Base-by-base conservation (phyloP, 441 rosid genomes). In the Daphne laureola region DNA sequence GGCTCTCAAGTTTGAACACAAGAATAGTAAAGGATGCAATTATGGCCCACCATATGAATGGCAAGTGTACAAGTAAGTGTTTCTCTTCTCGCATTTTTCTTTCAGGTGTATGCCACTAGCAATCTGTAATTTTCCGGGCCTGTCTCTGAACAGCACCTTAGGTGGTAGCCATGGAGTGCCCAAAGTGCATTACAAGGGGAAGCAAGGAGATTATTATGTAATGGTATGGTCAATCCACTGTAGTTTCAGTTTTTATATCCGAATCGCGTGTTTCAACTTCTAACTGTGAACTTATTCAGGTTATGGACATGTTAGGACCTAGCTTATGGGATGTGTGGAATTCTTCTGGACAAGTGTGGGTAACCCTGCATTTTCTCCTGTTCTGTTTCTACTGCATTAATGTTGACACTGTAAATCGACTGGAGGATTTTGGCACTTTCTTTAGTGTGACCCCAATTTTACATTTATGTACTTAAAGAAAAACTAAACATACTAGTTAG, bases 291-390 rank as follows among this genome's bases (percentile, higher is more conserved):
- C 58, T 67, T 73, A 17, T 59, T 50, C 77, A 93, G 98, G 98
- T 93, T 56, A 93, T 93, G 99, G 99, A 93, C 77, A 93, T 93
- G 78, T 74, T 93, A 43, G 99, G 97, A 16, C 99, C 99, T 2
- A 93, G 99, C 65, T 87, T 93, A 57, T 93, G 99, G 99, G 97
- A 93, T 71, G 90, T 87, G 26, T 90, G 99, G 99, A 93, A 93
- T 79, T 66, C 95, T 48, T 85, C 96, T 53, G 97, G 96, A 54
- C 97, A 93, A 66, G 84, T 93, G 99, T 93, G 71, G 83, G 96
- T 78, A 46, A 68, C 43, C 40, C 18, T 31, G 40, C 46, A 54
- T 56, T 23, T 35, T 0, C 25, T 21, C 3, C 18, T 59, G 46
- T 42, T 47, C n/a, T 49, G 40, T 50, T 40, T 41, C 15, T 15